A percentile compares a stretch with the other conserved stretches of the same genome.
phyloP scores from a whole-genome alignment of 2,329 filamentous ascomycete genomes.

The Colletotrichum graminicola region DNA sequence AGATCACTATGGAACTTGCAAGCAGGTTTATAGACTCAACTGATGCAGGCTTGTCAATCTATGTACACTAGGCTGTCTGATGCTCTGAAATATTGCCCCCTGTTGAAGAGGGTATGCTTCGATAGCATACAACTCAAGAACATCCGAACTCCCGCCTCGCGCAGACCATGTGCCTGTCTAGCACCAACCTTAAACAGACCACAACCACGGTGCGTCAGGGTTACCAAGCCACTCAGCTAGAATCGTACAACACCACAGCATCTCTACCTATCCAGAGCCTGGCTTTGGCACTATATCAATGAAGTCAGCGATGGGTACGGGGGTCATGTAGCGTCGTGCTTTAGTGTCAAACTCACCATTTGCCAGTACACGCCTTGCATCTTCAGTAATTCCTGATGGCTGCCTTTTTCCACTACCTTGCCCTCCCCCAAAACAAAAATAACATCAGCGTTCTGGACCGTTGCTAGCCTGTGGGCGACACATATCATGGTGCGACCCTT shows the following conservation, averaged over 20 bases:
- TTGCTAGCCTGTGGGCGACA: constrained; percentile 82
- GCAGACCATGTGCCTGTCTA: no score
- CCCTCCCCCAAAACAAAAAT: constrained; percentile 83
- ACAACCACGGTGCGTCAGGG: no score
- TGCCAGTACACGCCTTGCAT: constrained; percentile 68
- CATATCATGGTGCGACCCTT: constrained; percentile 76
- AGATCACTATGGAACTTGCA: no score
- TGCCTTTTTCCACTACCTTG: constrained; percentile 67
- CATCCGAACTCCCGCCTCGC: no score
- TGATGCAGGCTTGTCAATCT: no score
- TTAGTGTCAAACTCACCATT: constrained; percentile 60
- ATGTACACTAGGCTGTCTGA: background rate
- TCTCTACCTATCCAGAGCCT: constrained; percentile 65
- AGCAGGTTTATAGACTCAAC: background rate
- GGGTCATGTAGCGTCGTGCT: constrained; percentile 41
- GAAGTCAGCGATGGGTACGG: background rate
- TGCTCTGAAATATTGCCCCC: no score
- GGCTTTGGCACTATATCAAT: constrained; percentile 64
- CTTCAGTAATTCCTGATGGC: constrained; percentile 63
- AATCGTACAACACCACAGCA: background rate
- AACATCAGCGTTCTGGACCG: constrained; percentile 82
- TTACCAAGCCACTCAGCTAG: background rate
- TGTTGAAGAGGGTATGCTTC: no score
- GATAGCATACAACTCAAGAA: no score
- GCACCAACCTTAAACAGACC: no score